These are phyloP conservation scores for Trypanosoma theileri DNA, from an alignment of 208 protist genomes.

Conservation along the genomic window DNA sequence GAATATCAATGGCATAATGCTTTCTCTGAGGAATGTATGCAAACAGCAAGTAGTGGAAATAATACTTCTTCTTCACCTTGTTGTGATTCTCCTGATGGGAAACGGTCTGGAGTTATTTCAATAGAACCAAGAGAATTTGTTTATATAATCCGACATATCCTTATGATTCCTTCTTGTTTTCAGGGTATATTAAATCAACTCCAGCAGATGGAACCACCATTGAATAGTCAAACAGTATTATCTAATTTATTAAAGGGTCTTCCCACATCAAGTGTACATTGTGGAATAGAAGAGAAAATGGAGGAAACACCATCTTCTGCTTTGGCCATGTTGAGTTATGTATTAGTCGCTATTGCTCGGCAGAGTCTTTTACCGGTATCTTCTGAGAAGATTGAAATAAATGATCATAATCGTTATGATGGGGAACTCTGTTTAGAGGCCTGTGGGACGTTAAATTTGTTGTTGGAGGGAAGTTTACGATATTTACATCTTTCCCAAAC, in stretches of 20 bases:
- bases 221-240: not conserved
- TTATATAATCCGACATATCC: not conserved
- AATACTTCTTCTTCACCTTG: not conserved
- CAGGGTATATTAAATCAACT: not conserved
- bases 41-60: no score
- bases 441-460: conserved; percentile 34
- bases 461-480: conserved; percentile 35
- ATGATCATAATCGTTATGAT: not conserved
- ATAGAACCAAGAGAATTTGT: conserved; percentile 9
- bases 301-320: not conserved
- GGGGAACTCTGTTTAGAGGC: conserved; percentile 31
- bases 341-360: conserved; percentile 8
- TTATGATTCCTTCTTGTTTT: conserved; percentile 4
- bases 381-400: no score
- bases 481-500: conserved; percentile 7
- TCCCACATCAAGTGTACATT: not conserved
- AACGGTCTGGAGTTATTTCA: not conserved
- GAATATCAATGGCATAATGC: not conserved
- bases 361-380: conserved; percentile 6
- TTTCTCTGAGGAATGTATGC: no score
- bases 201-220: conserved; percentile 1
- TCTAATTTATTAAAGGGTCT: not conserved
- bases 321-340: conserved; percentile 2
- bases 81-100: no score
- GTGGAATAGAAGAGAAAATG: not conserved